Percentiles rank a stretch among this genome's conserved stretches.
These are phyloP conservation scores for Linaria vulgaris DNA, from an alignment of 257 asterid genomes.

Conservation along the genomic window DNA sequence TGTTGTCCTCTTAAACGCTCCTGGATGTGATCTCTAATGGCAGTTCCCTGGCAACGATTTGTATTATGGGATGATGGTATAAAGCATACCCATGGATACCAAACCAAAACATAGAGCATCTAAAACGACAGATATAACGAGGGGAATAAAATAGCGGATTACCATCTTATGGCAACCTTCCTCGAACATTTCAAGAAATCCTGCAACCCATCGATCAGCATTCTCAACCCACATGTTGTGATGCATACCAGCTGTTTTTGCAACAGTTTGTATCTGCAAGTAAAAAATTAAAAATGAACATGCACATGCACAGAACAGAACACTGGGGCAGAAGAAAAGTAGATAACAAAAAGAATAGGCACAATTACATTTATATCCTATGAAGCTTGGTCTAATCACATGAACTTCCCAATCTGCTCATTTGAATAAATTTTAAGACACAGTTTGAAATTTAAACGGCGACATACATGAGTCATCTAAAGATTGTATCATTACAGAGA, in stretches of 20 bases:
- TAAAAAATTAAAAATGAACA: neutral
- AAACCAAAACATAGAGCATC: neutral
- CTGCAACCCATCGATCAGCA: slow-evolving; percentile 76
- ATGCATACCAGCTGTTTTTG: slow-evolving; percentile 62
- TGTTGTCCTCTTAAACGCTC: slow-evolving; percentile 59
- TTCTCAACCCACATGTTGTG: slow-evolving; percentile 71
- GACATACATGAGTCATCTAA: no score
- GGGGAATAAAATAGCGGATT: slow-evolving; percentile 23
- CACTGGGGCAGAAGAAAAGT: neutral
- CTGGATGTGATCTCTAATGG: slow-evolving; percentile 62
- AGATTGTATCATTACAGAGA: no score
- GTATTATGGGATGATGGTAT: neutral
- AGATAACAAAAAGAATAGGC: neutral
- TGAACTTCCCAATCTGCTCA: no score
- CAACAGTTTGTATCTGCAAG: slow-evolving; percentile 69
- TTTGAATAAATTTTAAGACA: neutral
- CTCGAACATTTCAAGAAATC: slow-evolving; percentile 75
- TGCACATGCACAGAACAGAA: neutral
- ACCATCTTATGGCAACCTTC: slow-evolving; percentile 80
- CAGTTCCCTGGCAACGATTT: slow-evolving; percentile 51
- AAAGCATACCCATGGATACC: neutral
- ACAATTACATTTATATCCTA: neutral
- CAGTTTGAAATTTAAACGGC: neutral
- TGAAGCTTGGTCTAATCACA: neutral
- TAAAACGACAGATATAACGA: neutral